Base-by-base conservation (phyloP, 352 stramenopile genomes). In the Blastocystis sp. region DNA sequence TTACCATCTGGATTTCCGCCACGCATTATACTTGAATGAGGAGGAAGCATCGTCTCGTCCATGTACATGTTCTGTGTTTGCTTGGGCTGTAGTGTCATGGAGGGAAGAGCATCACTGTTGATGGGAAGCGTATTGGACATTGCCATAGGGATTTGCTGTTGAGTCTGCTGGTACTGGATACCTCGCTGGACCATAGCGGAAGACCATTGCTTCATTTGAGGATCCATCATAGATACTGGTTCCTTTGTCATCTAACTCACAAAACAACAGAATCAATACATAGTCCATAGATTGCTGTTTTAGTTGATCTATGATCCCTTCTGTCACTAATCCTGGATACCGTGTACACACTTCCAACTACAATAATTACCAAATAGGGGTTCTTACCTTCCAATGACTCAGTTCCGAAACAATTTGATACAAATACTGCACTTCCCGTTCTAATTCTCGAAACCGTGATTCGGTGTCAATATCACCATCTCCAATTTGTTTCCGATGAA, bases 401-500 rank as follows among this genome's bases (percentile, higher is more conserved):
- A 80, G 24, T 29, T 80, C 69, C 3, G 69, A 63, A 37, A 63
- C 32, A 42, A 58, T 29, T n/a, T 58, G 21, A 37, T 42, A 42
- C 12, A 80, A 52, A 42, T 80, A 80, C 0, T 59, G 7, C 7
- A 86, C 11, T 27, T 86, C 43, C 14, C n/a, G 71, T 77, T 86
- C 29, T n/a, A 86, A 49, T 19, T 37, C n/a, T 29, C 71, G 57
- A 14, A 86, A 35, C 3, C 61, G 57, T 21, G 49, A 52, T 32
- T 86, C 75, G 16, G 52, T 16, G 37, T 86, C 75, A 42, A n/a
- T 32, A 27, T 86, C 75, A 21, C 35, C 24, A 46, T 86, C 75
- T 32, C 75, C 75, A 42, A 77, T 54, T 21, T 86, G 75, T 42
- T 77, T 86, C 43, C 75, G 67, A 19, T 46, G 75, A n/a, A 86